Evolutionary conservation across 306 rosid species (phyloP).

Genomic region (Acacia melanoxylon): DNA sequence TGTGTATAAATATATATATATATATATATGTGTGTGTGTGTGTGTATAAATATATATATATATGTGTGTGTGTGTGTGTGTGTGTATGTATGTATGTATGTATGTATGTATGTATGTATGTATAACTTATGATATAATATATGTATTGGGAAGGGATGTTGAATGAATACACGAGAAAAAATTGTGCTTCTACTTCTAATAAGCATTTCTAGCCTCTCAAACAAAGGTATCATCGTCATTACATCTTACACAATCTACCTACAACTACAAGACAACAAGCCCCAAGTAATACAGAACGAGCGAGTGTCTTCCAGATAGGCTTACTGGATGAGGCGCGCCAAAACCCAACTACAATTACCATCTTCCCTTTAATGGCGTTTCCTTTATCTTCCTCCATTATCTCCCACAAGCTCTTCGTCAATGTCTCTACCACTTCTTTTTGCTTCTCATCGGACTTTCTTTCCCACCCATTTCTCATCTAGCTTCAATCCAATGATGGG

Average conservation of each 20-base stretch:
- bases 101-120: too few species aligned
- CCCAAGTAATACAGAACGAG: conserved; percentile 15
- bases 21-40: too few species aligned
- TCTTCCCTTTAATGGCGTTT: conserved; percentile 54
- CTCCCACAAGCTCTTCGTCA: conserved; percentile 37
- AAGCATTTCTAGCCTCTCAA: neutral
- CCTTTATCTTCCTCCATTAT: conserved; percentile 47
- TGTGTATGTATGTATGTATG: too few species aligned
- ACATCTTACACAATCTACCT: neutral
- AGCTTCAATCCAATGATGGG: conserved; percentile 27
- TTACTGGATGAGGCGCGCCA: conserved; percentile 60
- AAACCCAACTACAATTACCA: conserved; percentile 31
- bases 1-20: too few species aligned
- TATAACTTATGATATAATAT: too few species aligned
- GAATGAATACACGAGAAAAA: too few species aligned
- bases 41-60: too few species aligned
- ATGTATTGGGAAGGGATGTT: too few species aligned
- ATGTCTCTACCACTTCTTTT: conserved; percentile 27
- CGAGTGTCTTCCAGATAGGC: conserved; percentile 28
- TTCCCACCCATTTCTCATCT: conserved; percentile 24
- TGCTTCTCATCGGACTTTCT: conserved; percentile 5
- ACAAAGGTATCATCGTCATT: conserved; percentile 28
- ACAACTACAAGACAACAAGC: neutral
- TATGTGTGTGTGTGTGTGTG: too few species aligned
- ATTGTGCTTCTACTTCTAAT: neutral